Conservation (phyloP, 768 basidiomycete species). For the Clathrus columnatus region DNA sequence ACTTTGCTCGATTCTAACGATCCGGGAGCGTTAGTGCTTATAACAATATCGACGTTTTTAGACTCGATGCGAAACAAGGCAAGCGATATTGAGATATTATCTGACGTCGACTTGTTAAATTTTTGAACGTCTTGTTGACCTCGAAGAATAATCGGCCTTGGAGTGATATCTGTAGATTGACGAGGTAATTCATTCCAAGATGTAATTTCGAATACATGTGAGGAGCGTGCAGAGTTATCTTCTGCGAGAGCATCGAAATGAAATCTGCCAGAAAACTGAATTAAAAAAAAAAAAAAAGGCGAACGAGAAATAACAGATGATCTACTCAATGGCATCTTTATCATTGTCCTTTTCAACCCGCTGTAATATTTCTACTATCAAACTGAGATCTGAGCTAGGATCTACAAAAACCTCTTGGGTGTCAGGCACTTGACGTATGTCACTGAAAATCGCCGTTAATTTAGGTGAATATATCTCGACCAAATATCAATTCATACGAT, state of each 20-base stretch:
- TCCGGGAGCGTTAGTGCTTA: conserved; percentile 75
- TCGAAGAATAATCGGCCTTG: conserved; percentile 48
- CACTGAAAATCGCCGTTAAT: conserved; percentile 25
- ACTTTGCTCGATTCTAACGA: conserved; percentile 26
- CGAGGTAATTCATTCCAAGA: conserved; percentile 29
- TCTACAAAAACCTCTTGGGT: conserved; percentile 90
- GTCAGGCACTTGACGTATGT: conserved; percentile 81
- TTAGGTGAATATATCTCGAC: neutral
- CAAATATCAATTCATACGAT: conserved; percentile 49
- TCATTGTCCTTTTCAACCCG: conserved; percentile 50
- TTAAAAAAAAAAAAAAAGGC: conserved; percentile 11
- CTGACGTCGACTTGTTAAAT: conserved; percentile 53
- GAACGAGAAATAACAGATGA: neutral
- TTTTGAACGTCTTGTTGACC: conserved; percentile 72
- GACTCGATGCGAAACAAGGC: conserved; percentile 70
- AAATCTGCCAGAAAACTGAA: conserved; percentile 69
- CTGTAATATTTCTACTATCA: conserved; percentile 79
- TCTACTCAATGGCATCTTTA: conserved; percentile 55
- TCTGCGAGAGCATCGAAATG: conserved; percentile 88
- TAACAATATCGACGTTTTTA: conserved; percentile 72
- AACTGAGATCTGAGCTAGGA: conserved; percentile 55
- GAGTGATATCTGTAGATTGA: conserved; percentile 38
- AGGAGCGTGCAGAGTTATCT: conserved; percentile 68
- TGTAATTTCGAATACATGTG: conserved; percentile 35
- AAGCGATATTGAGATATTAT: conserved; percentile 69